These are phyloP conservation scores for Silene noctiflora DNA, from an alignment of 179 eudicot species.

Conservation along the genomic window DNA sequence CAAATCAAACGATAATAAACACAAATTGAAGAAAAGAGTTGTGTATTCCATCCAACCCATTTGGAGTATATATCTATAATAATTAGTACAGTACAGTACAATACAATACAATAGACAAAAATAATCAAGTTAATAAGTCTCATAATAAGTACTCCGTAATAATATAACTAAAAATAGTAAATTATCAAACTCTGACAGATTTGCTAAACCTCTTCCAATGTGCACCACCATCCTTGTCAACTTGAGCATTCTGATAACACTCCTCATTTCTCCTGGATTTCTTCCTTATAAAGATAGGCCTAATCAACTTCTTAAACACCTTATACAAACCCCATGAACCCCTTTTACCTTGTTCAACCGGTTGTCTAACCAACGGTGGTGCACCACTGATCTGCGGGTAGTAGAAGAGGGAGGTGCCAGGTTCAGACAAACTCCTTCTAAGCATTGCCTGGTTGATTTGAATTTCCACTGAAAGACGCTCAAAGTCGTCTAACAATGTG, in stretches of 20 bases:
- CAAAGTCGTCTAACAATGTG: conserved; percentile 56
- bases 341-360: conserved; percentile 23
- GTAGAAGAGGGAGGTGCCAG: conserved; percentile 20
- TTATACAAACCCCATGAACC: conserved; percentile 33
- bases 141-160: background rate
- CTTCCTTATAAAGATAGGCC: conserved; percentile 30
- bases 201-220: conserved; percentile 35
- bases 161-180: background rate
- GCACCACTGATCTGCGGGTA: background rate
- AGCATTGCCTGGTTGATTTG: conserved; percentile 70
- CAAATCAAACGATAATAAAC: no score
- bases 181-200: conserved; percentile 33
- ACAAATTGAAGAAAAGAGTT: no score
- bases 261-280: conserved; percentile 10
- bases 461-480: conserved; percentile 58
- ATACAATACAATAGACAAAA: background rate
- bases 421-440: conserved; percentile 58
- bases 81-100: no score
- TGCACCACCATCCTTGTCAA: conserved; percentile 8
- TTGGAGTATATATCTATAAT: background rate
- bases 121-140: background rate
- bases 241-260: conserved; percentile 9
- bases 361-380: conserved; percentile 18
- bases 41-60: no score
- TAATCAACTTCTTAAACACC: conserved; percentile 40